Evolutionary conservation across 768 basidiomycete genomes (phyloP), one percentile per base, ranked within the genome.

Genomic region (Tylopilus plumbeoviolaceoides): DNA sequence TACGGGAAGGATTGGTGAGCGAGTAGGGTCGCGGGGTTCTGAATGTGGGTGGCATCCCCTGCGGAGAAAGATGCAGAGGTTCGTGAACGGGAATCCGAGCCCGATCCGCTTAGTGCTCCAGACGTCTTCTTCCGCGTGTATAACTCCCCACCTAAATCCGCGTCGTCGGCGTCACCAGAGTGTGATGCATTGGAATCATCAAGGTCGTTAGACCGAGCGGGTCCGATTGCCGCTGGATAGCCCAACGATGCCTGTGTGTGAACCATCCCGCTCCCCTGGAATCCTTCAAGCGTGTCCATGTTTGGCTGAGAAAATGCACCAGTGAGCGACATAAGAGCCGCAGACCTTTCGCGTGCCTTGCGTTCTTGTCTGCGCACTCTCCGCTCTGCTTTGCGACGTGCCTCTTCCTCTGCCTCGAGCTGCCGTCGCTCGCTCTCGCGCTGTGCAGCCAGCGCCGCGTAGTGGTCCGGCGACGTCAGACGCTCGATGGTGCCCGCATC

Each of bases 51-150:
- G 23, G 48, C 18, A 40, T 62, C 64, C 23, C 64, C 61, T 30
- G 60, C 55, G 23, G 76, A 75, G 25, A 70, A 43, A 0, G 81
- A 82, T 5, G 78, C 68, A 5, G 84, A 83, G 0, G 84, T 85
- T 30, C 80, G 77, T 4, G 83, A 85, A 33, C 77, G 79, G 5
- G 82, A 83, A 53, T 83, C 81, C 0, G 85, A 86, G 23, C 77
- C 57, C 0, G 68, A 69, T 11, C 57, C 79, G 30, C 74, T 73
- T 10, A 67, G 58, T 23, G 62, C 67, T 5, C 61, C 65, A 3
- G 71, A 63, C 0, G 63, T 67, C 15, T 69, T 64, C 40, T 68
- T 71, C 36, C 75, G 72, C 7, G 78, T 60, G 63, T 87, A 87
- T 11, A 77, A 54, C 39, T 73, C 75, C 1, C 79, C 85, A 39